Percentiles rank a stretch among this genome's conserved stretches.
phyloP scores from a whole-genome alignment of 106 monocot species.

The Dendrobium officinale region DNA sequence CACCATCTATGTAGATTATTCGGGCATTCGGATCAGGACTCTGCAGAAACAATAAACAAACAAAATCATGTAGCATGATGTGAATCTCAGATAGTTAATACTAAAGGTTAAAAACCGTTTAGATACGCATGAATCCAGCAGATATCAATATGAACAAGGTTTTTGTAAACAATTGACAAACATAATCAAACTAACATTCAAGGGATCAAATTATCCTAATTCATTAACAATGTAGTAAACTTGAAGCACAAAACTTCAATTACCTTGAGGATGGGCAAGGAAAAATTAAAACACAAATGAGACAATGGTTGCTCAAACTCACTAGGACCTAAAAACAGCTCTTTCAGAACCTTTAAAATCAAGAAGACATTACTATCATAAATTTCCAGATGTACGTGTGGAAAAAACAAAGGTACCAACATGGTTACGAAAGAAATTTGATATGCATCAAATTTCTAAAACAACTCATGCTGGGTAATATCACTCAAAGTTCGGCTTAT shows the following conservation, averaged over 20 bases:
- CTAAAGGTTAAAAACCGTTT: not conserved
- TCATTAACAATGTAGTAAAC: not conserved
- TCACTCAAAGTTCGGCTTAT: no score
- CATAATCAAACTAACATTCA: not conserved
- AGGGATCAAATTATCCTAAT: not conserved
- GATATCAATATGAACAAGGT: not conserved
- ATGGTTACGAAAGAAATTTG: not conserved
- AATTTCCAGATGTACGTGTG: not conserved
- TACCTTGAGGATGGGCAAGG: not conserved
- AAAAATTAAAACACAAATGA: not conserved
- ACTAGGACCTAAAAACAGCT: not conserved
- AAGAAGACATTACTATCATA: not conserved
- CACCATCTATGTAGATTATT: constrained; percentile 91
- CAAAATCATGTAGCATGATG: not conserved
- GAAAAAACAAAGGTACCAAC: not conserved
- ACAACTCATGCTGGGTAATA: not conserved
- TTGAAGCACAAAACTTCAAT: not conserved
- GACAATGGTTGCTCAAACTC: constrained; percentile 3
- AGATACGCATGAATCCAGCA: not conserved
- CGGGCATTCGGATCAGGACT: constrained; percentile 66
- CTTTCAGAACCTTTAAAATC: not conserved
- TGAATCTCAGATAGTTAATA: not conserved
- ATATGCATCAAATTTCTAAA: not conserved
- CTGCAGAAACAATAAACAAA: constrained; percentile 19
- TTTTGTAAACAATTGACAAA: not conserved